These are phyloP conservation scores for Phytophthora foliorum DNA, from an alignment of 352 stramenopile species.

Conservation along the genomic window DNA sequence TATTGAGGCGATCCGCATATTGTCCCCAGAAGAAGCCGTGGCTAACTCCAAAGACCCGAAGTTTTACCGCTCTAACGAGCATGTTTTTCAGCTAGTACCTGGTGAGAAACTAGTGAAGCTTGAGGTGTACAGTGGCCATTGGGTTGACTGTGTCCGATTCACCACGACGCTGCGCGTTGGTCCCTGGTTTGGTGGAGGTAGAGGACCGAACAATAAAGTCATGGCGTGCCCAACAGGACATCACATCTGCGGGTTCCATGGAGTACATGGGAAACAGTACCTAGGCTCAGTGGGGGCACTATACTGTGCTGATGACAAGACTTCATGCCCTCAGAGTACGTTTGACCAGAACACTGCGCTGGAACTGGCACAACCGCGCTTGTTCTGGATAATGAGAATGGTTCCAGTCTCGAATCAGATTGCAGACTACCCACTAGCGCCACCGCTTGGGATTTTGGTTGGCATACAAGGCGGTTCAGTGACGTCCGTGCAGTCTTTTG, in stretches of 20 bases:
- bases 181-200: slow-evolving; percentile 58
- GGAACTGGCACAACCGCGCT: not conserved
- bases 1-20: slow-evolving; percentile 44
- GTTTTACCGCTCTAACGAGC: slow-evolving; percentile 45
- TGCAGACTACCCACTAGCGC: not conserved
- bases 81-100: slow-evolving; percentile 55
- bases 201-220: slow-evolving; percentile 30
- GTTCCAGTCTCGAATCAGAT: slow-evolving; percentile 20
- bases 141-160: slow-evolving; percentile 63
- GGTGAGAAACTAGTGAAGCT: slow-evolving; percentile 52
- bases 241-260: slow-evolving; percentile 54
- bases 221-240: slow-evolving; percentile 41
- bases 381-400: slow-evolving; percentile 34
- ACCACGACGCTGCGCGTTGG: slow-evolving; percentile 53
- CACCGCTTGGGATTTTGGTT: slow-evolving; percentile 36
- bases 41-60: slow-evolving; percentile 22
- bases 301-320: slow-evolving; percentile 30
- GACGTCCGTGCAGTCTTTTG: slow-evolving; percentile 47
- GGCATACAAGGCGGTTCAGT: slow-evolving; percentile 30
- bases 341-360: not conserved
- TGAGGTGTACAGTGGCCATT: slow-evolving; percentile 58
- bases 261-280: slow-evolving; percentile 42
- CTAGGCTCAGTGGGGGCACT: slow-evolving; percentile 49
- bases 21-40: slow-evolving; percentile 38
- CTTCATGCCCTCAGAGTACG: not conserved